Conservation (phyloP, 1,284 basidiomycete genomes). For the Naganishia albida region DNA sequence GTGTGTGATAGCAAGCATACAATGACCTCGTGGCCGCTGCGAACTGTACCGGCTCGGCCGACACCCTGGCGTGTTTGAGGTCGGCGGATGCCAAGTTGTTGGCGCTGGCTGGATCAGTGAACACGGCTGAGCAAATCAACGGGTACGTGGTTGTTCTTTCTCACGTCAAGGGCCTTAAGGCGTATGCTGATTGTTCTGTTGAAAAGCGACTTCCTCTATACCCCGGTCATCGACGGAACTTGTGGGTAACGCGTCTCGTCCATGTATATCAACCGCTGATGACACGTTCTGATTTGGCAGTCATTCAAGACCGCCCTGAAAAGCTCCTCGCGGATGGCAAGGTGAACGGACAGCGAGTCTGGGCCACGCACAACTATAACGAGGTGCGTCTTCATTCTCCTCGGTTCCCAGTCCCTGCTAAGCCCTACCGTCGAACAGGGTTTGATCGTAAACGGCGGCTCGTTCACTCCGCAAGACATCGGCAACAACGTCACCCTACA, state of each 20-base stretch:
- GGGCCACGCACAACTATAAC: slow-evolving; percentile 23
- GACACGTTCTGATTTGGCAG: neutral
- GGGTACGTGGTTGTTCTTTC: slow-evolving; percentile 1
- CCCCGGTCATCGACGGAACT: slow-evolving; percentile 25
- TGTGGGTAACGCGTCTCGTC: neutral
- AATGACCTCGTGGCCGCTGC: slow-evolving; percentile 19
- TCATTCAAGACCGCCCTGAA: slow-evolving; percentile 23
- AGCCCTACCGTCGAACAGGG: neutral
- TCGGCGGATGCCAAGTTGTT: slow-evolving; percentile 20
- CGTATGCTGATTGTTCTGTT: neutral
- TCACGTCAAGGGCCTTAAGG: too few species aligned
- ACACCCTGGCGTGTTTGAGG: slow-evolving; percentile 33
- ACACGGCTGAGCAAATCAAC: slow-evolving; percentile 2
- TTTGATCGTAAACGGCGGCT: neutral
- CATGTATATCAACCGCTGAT: neutral
- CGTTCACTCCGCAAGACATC: slow-evolving; percentile 21
- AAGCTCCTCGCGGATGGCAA: slow-evolving; percentile 8
- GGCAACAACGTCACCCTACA: slow-evolving; percentile 8
- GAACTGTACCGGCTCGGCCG: slow-evolving; percentile 27
- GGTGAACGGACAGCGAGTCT: slow-evolving; percentile 21
- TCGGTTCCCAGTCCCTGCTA: too few species aligned
- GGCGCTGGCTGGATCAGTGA: neutral
- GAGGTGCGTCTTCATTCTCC: slow-evolving; percentile 5
- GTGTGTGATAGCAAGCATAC: slow-evolving; percentile 5
- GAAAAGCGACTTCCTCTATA: slow-evolving; percentile 21